phyloP scores from a whole-genome alignment of 2,329 filamentous ascomycete species.

The Alternaria sp. region DNA sequence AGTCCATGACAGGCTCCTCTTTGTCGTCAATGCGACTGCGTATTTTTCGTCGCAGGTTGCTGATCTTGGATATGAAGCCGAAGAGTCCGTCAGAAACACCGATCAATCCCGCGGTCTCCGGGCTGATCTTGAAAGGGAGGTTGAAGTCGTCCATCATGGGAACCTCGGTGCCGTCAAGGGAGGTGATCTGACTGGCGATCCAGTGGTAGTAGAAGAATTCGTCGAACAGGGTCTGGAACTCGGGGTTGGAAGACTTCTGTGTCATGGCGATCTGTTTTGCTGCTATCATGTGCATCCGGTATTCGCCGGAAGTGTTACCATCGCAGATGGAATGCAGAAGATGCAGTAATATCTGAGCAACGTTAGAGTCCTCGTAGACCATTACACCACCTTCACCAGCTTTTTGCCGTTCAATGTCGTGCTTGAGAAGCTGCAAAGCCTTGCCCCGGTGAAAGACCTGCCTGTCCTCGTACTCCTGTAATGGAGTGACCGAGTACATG shows the following conservation, averaged over 20 bases:
- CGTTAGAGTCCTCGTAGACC: conserved; percentile 62
- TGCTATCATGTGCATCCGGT: conserved; percentile 78
- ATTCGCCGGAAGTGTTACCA: conserved; percentile 69
- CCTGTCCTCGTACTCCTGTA: conserved; percentile 59
- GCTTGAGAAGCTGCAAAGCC: conserved; percentile 58
- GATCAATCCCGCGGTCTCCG: conserved; percentile 67
- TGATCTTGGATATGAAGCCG: conserved; percentile 78
- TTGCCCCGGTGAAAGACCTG: conserved; percentile 51
- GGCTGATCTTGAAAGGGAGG: conserved; percentile 62
- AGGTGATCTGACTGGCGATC: conserved; percentile 64
- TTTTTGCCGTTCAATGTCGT: conserved; percentile 48
- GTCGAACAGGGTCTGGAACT: conserved; percentile 73
- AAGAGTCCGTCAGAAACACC: conserved; percentile 86
- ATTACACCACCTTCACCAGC: conserved; percentile 46
- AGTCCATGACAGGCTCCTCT: conserved; percentile 73
- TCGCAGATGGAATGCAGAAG: conserved; percentile 67
- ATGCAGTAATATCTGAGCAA: conserved; percentile 65
- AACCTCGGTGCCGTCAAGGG: conserved; percentile 59
- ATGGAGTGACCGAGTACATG: conserved; percentile 59
- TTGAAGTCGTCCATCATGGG: conserved; percentile 60
- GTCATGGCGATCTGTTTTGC: conserved; percentile 73
- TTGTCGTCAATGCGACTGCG: conserved; percentile 68
- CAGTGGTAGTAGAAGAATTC: conserved; percentile 87
- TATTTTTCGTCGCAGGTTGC: conserved; percentile 75
- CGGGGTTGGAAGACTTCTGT: conserved; percentile 66